Evolutionary conservation across 768 basidiomycete genomes (phyloP), one percentile per base, ranked within the genome.

Genomic region (Cystofilobasidium macerans): DNA sequence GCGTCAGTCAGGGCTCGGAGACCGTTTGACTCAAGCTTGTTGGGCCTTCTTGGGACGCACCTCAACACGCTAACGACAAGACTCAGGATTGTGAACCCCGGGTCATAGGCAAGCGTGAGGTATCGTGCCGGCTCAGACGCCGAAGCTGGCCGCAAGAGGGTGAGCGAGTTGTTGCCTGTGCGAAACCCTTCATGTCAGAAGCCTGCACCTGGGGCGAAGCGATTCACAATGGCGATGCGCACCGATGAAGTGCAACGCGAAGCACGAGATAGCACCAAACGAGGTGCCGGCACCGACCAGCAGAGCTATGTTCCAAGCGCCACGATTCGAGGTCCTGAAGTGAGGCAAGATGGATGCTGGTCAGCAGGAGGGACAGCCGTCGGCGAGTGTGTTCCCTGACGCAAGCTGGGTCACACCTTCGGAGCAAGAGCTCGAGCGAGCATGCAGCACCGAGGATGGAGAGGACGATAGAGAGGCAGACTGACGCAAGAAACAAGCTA

Each of bases 211-310:
- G n/a, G n/a, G n/a, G n/a, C n/a, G n/a, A n/a, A n/a, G n/a, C n/a
- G n/a, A n/a, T n/a, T n/a, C n/a, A n/a, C n/a, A n/a, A n/a, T n/a
- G n/a, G n/a, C n/a, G n/a, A n/a, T n/a, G n/a, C n/a, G n/a, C n/a
- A n/a, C n/a, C 76, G 70, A 77, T 70, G 61, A 76, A 77, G 65
- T 77, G 76, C 22, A 66, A 24, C 57, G 73, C 71, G 65, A 77
- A 77, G n/a, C 75, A 74, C 24, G 75, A 75, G 43, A 77, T 75
- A 4, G 71, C 70, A 14, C 76, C 76, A 38, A 77, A 77, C 45
- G 72, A 73, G 45, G 74, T 57, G 4, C 75, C 76, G 3, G 76
- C 75, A 14, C 71, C 61, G 47, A 72, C 48, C 6, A 77, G 71
- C 5, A 77, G 71, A 5, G 71, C 35, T 22, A 73, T 68, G 68